Conservation (phyloP, 495 filamentous ascomycete genomes). For the Tuber brumale region DNA sequence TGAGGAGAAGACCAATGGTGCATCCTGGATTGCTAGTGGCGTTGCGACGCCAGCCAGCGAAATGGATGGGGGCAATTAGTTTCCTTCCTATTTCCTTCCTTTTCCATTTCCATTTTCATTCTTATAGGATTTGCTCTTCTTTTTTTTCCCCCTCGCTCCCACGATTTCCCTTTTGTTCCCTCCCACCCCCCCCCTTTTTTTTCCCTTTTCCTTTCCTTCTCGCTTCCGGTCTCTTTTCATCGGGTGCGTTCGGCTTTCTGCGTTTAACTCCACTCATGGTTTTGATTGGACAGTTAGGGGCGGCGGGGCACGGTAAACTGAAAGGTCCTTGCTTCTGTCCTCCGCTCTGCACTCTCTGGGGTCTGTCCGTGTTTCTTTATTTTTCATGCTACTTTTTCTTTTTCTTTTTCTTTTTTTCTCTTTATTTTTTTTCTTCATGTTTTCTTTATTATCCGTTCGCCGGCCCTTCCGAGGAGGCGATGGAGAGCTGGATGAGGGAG, state of each 20-base stretch:
- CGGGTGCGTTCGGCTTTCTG: neutral
- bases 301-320: neutral
- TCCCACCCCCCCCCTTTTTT: neutral
- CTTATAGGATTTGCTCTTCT: neutral
- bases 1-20: constrained; percentile 87
- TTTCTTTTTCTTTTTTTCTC: neutral
- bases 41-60: constrained; percentile 34
- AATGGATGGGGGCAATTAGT: constrained; percentile 21
- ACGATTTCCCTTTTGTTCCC: neutral
- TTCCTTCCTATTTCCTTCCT: neutral
- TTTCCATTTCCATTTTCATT: neutral
- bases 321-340: neutral
- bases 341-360: neutral
- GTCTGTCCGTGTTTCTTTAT: neutral
- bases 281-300: constrained; percentile 1
- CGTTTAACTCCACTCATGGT: neutral
- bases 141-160: neutral
- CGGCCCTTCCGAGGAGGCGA: neutral
- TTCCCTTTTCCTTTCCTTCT: neutral
- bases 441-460: neutral
- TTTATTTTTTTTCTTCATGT: neutral
- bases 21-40: constrained; percentile 58
- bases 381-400: neutral
- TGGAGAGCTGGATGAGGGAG: neutral
- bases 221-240: neutral